Evolutionary conservation across 2,329 filamentous ascomycete genomes (phyloP).

Genomic region (Penicillium sp.): DNA sequence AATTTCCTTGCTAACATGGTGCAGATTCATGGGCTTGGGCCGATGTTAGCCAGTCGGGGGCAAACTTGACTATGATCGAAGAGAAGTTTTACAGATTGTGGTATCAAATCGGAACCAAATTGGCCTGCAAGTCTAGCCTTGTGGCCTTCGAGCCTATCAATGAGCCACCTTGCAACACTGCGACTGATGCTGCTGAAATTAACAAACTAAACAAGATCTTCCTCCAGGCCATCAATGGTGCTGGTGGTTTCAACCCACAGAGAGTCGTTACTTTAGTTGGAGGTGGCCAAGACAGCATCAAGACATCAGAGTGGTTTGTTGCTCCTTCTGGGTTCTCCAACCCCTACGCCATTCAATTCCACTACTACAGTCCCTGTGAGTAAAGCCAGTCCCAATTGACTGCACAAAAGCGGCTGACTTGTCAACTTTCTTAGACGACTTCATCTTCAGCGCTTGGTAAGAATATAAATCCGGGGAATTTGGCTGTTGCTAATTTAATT

Average conservation of each 20-base stretch:
- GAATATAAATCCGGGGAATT: conserved; percentile 2
- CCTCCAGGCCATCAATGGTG: conserved; percentile 54
- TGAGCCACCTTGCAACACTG: conserved; percentile 57
- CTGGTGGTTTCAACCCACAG: conserved; percentile 58
- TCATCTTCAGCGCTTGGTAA: conserved; percentile 34
- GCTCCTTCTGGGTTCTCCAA: conserved; percentile 53
- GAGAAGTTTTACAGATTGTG: conserved; percentile 59
- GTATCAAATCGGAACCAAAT: conserved; percentile 58
- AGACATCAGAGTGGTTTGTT: conserved; percentile 59
- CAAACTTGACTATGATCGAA: conserved; percentile 56
- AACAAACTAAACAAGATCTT: conserved; percentile 62
- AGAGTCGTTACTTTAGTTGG: conserved; percentile 60
- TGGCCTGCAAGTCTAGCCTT: conserved; percentile 57
- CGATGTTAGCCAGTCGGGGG: conserved; percentile 50
- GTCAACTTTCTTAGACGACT: conserved; percentile 22
- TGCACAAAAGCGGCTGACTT: neutral
- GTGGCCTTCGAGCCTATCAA: conserved; percentile 64
- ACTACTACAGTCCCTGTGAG: conserved; percentile 57
- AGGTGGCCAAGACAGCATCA: conserved; percentile 52
- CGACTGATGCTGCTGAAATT: conserved; percentile 52
- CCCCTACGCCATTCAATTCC: conserved; percentile 63
- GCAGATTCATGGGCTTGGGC: conserved; percentile 60
- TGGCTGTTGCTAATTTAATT: conserved; percentile 40
- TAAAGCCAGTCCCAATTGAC: neutral
- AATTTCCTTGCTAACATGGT: neutral